Conservation (phyloP, 164 flowering plant genomes). For the Cinnamomum micranthum region DNA sequence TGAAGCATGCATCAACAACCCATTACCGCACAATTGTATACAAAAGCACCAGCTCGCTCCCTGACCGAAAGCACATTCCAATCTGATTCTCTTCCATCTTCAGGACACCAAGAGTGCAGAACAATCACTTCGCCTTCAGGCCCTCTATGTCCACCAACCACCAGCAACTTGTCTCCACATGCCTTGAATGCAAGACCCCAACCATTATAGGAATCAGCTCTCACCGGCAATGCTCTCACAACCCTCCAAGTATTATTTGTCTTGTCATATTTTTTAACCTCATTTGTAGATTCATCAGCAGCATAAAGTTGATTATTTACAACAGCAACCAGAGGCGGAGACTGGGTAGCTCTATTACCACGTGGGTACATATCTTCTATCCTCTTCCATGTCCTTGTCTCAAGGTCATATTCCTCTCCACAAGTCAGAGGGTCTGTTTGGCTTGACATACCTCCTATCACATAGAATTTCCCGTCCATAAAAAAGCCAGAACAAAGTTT, state of each 20-base stretch:
- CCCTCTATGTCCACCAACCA: constrained; percentile 40
- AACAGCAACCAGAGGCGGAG: constrained; percentile 44
- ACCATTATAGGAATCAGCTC: constrained; percentile 36
- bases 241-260: constrained; percentile 24
- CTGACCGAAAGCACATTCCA: constrained; percentile 29
- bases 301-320: constrained; percentile 40
- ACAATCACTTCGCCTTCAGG: constrained; percentile 27
- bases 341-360: constrained; percentile 13
- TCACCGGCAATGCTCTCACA: constrained; percentile 30
- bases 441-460: constrained; percentile 31
- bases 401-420: constrained; percentile 35
- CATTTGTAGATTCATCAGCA: constrained; percentile 32
- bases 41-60: constrained; percentile 32
- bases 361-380: constrained; percentile 32
- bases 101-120: constrained; percentile 35
- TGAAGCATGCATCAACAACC: constrained; percentile 25
- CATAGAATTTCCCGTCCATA: constrained; percentile 40
- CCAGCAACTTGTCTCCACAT: constrained; percentile 34
- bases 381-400: constrained; percentile 33
- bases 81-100: constrained; percentile 18
- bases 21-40: constrained; percentile 40
- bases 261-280: constrained; percentile 40
- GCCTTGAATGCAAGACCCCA: constrained; percentile 48
- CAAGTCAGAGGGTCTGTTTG: constrained; percentile 25
- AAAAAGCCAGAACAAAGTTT: constrained; percentile 40